Evolutionary conservation across 805 yeast species (phyloP).

Genomic region (Saccharomyces cerevisiae): DNA sequence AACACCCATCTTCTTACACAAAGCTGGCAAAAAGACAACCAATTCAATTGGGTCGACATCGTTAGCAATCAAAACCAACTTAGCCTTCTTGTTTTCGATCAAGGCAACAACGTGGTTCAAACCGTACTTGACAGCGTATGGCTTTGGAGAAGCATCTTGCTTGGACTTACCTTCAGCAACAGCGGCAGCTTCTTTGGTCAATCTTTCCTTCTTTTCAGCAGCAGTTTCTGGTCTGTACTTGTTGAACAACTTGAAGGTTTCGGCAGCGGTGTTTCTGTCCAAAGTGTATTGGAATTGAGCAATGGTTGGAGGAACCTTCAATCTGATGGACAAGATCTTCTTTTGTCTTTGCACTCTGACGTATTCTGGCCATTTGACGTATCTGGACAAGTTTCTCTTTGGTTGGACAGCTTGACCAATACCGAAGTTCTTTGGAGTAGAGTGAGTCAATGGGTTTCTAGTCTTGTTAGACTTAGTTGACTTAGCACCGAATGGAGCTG

Average conservation of each 20-base stretch:
- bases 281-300: conserved; percentile 92
- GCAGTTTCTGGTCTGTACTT: conserved; percentile 98
- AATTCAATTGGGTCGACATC: conserved; percentile 99
- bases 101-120: conserved; percentile 97
- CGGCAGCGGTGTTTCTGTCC: conserved; percentile 98
- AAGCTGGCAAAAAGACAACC: conserved; percentile 95
- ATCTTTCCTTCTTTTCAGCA: conserved; percentile 98
- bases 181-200: conserved; percentile 97
- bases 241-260: conserved; percentile 93
- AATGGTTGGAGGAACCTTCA: conserved; percentile 98
- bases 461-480: conserved; percentile 47
- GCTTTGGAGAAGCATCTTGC: conserved; percentile 94
- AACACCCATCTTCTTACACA: conserved; percentile 98
- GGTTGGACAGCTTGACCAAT: conserved; percentile 94
- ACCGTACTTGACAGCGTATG: conserved; percentile 96
- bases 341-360: conserved; percentile 98
- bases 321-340: conserved; percentile 90
- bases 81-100: conserved; percentile 97
- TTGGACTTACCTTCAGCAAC: conserved; percentile 96
- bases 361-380: conserved; percentile 98
- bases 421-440: conserved; percentile 90
- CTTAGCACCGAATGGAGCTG: conserved; percentile 91
- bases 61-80: conserved; percentile 93
- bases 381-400: conserved; percentile 91
- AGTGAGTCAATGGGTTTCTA: conserved; percentile 81